Evolutionary conservation across 768 basidiomycete genomes (phyloP), one percentile per base, ranked within the genome.

Genomic region (Omphalotus guepiniiformis): DNA sequence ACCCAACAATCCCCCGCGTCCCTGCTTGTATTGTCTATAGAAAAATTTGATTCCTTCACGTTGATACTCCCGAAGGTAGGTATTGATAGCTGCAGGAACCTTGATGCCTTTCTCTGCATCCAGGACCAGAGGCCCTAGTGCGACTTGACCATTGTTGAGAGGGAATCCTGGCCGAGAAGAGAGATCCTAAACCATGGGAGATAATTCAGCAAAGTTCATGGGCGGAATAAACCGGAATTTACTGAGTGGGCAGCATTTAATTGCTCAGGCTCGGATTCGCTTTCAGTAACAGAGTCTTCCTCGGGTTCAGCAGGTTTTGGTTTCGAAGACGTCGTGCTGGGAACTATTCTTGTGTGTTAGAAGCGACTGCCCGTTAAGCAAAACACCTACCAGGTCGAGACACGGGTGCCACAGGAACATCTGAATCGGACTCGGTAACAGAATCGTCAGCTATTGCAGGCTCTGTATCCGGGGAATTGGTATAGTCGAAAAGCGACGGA

Each of bases 21-120:
- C 76, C 53, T 83, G 69, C 23, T 71, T 64, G 59, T 86, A 96
- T 38, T 83, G 75, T 12, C 76, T 70, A 66, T 79, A 96, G 40
- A 97, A 77, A 65, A 97, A 97, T 34, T 71, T 63, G 11, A 88
- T 79, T 6, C 95, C 95, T 9, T 93, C 84, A 27, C 91, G 75
- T 58, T 98, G 95, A 58, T 98, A 98, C 27, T 83, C 80, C 45
- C 94, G 83, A n/a, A 97, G 71, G 61, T 84, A 90, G 0, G 83
- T 82, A 63, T 94, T 95, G 56, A 96, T 84, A 3, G 82, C 63
- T 6, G 70, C 75, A 2, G 88, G 85, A 18, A 89, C 76, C 52
- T 70, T 70, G 18, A 80, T 69, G 26, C 66, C 62, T 36, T 69
- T 57, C 22, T 64, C 64, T 28, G 58, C 57, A 48, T 82, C 79